Evolutionary conservation across 192 early-diverging fungal genomes (phyloP).

Genomic region (Fimicolochytrium jonesii): DNA sequence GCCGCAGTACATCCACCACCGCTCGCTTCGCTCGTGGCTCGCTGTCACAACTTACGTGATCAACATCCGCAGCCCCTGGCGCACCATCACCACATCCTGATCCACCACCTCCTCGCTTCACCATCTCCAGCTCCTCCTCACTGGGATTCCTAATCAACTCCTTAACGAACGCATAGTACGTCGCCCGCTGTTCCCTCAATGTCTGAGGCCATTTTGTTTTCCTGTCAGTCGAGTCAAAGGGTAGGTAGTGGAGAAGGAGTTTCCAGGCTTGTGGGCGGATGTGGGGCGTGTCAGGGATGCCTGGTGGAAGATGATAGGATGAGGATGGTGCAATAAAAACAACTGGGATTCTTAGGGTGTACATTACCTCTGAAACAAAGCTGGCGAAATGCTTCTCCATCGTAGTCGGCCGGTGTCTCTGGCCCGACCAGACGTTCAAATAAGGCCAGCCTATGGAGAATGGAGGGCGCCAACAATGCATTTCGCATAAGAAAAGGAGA

Average conservation of each 20-base stretch:
- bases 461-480: too few species aligned
- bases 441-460: slow-evolving; percentile 10
- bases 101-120: slow-evolving; percentile 1
- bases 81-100: background rate
- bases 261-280: slow-evolving; percentile 65
- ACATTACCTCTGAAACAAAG: slow-evolving; percentile 53
- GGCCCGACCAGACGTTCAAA: slow-evolving; percentile 22
- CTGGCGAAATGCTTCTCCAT: slow-evolving; percentile 48
- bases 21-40: too few species aligned
- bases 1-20: too few species aligned
- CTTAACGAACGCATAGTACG: slow-evolving; percentile 66
- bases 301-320: slow-evolving; percentile 25
- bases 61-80: too few species aligned
- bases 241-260: slow-evolving; percentile 64
- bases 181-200: slow-evolving; percentile 42
- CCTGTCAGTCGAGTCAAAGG: slow-evolving; percentile 63
- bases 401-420: slow-evolving; percentile 25
- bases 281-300: slow-evolving; percentile 66
- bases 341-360: background rate
- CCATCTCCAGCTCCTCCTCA: slow-evolving; percentile 27
- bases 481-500: too few species aligned
- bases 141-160: slow-evolving; percentile 57
- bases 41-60: too few species aligned
- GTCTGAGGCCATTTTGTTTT: slow-evolving; percentile 45
- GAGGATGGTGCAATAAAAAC: background rate